These are phyloP conservation scores for Gastrolobium bilobum DNA, from an alignment of 306 rosid genomes.

Conservation along the genomic window DNA sequence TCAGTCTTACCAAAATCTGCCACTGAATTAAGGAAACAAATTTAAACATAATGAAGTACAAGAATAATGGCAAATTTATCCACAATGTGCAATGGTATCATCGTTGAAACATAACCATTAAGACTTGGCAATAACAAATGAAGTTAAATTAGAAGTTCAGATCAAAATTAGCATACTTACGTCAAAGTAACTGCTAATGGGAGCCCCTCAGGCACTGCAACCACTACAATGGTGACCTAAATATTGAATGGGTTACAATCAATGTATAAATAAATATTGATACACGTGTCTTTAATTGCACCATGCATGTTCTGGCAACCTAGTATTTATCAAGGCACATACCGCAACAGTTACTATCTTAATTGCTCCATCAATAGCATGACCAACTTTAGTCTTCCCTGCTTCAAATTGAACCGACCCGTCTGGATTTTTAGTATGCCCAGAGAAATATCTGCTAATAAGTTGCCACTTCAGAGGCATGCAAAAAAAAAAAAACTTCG, in stretches of 20 bases:
- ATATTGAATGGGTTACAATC: constrained; percentile 44
- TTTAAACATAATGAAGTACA: constrained; percentile 1
- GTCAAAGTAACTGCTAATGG: constrained; percentile 97
- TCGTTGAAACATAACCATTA: constrained; percentile 9
- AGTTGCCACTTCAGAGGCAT: constrained; percentile 39
- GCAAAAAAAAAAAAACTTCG: constrained; percentile 21
- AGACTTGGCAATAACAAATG: constrained; percentile 9
- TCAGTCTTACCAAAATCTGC: background rate
- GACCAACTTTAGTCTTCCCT: constrained; percentile 75
- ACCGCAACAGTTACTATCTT: constrained; percentile 96
- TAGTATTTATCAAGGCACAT: constrained; percentile 48
- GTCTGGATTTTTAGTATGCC: constrained; percentile 65
- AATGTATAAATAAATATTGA: constrained; percentile 8
- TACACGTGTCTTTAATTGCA: constrained; percentile 18
- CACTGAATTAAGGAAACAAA: background rate
- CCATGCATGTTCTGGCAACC: constrained; percentile 17
- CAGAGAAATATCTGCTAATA: constrained; percentile 84
- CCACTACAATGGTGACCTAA: constrained; percentile 97
- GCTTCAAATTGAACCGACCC: constrained; percentile 66
- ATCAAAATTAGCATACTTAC: constrained; percentile 62
- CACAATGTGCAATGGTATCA: constrained; percentile 12
- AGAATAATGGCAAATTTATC: constrained; percentile 21
- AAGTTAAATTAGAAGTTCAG: constrained; percentile 16
- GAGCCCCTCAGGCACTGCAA: constrained; percentile 99
- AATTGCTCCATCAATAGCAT: constrained; percentile 89